Evolutionary conservation across 169 alveolate species (phyloP).

Genomic region (Eimeria maxima): DNA sequence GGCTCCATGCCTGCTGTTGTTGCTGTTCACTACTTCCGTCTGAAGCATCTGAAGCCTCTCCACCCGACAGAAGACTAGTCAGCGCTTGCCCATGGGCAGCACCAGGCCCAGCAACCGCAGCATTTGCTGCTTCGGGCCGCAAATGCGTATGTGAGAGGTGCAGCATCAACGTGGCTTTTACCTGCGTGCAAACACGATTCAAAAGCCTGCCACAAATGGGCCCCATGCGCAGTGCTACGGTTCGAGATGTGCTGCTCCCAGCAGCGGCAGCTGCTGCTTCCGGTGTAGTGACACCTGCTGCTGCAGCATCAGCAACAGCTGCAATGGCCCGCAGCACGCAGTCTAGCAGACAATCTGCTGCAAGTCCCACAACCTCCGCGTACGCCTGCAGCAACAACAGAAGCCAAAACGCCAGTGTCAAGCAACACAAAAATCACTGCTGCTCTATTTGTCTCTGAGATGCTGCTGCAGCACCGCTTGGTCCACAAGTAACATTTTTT

Average conservation of each 20-base stretch:
- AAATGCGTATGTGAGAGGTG: conserved; percentile 12
- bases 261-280: conserved; percentile 63
- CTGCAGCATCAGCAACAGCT: conserved; percentile 33
- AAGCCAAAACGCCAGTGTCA: neutral
- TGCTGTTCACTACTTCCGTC: neutral
- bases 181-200: conserved; percentile 58
- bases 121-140: conserved; percentile 27
- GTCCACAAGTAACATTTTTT: neutral
- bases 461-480: neutral
- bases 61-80: neutral
- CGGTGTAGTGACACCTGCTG: conserved; percentile 30
- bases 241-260: conserved; percentile 44
- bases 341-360: conserved; percentile 50
- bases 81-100: neutral
- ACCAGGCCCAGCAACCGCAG: neutral
- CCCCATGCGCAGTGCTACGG: conserved; percentile 47
- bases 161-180: conserved; percentile 26
- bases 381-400: conserved; percentile 50
- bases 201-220: conserved; percentile 51
- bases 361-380: conserved; percentile 55
- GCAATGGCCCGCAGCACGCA: conserved; percentile 40
- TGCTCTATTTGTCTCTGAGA: neutral
- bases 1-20: neutral
- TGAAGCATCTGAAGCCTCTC: neutral
- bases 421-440: neutral